A percentile compares a stretch with the other conserved stretches of the same genome.
These are phyloP conservation scores for Phyllosticta citribraziliensis DNA, from an alignment of 2,329 filamentous ascomycete genomes.

Conservation along the genomic window DNA sequence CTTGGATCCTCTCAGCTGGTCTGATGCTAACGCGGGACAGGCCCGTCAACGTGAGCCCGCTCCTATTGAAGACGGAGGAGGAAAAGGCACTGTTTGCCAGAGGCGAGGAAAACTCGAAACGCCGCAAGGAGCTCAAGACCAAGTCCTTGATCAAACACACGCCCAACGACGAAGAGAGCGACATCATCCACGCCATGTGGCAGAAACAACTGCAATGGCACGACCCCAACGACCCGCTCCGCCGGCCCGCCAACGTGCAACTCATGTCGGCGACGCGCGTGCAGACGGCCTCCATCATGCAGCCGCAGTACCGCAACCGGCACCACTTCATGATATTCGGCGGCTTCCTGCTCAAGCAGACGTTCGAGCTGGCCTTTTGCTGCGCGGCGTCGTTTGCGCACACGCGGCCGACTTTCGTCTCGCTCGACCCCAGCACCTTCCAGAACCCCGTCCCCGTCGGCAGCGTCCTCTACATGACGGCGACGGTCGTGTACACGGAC, in stretches of 20 bases:
- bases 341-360: conserved; percentile 63
- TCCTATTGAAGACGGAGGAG: conserved; percentile 52
- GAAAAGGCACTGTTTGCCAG: conserved; percentile 54
- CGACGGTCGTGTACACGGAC: conserved; percentile 63
- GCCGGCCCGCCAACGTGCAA: conserved; percentile 48
- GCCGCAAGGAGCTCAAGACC: conserved; percentile 54
- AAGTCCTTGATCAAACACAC: conserved; percentile 55
- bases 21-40: conserved; percentile 20
- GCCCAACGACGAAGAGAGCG: conserved; percentile 60
- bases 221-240: conserved; percentile 44
- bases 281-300: conserved; percentile 63
- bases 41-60: conserved; percentile 51
- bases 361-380: conserved; percentile 68
- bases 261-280: conserved; percentile 56
- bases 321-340: conserved; percentile 75
- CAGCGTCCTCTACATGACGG: conserved; percentile 63
- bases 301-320: conserved; percentile 59
- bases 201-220: conserved; percentile 56
- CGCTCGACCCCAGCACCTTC: conserved; percentile 64
- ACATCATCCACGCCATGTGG: conserved; percentile 66
- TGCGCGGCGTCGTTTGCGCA: conserved; percentile 63
- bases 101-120: conserved; percentile 56
- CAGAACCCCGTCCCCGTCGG: conserved; percentile 67
- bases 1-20: background rate
- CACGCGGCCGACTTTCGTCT: conserved; percentile 59